Evolutionary conservation across 2,329 filamentous ascomycete genomes (phyloP).

Genomic region (Stagonosporopsis cucurbitacearum): DNA sequence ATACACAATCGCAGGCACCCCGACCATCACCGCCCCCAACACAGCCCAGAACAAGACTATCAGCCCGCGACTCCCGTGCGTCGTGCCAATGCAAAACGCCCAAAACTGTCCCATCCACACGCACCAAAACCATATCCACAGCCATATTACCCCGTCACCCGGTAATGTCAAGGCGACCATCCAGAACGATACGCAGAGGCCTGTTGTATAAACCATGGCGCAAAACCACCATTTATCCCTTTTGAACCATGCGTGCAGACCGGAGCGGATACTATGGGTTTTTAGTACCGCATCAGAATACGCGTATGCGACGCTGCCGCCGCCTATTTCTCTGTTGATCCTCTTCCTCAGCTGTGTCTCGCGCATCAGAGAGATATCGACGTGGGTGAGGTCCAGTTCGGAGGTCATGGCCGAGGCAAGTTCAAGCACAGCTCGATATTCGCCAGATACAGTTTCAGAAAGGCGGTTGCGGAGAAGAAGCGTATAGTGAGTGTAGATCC

Average conservation of each 20-base stretch:
- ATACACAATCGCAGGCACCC: no score
- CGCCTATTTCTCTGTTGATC: background rate
- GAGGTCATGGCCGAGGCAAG: conserved; percentile 20
- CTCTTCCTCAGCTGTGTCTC: background rate
- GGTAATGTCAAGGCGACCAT: background rate
- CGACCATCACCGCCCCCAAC: no score
- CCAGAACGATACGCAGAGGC: background rate
- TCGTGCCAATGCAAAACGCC: background rate
- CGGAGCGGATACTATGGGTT: background rate
- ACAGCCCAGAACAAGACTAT: background rate
- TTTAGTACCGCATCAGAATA: background rate
- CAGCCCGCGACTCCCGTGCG: background rate
- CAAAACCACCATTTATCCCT: background rate
- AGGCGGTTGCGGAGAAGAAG: background rate
- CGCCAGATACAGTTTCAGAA: conserved; percentile 5
- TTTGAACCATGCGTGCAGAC: background rate
- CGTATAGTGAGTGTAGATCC: conserved; percentile 15
- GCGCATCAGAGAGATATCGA: background rate
- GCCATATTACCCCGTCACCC: background rate
- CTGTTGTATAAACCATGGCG: background rate
- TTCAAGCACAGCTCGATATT: conserved; percentile 21
- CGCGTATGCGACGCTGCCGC: background rate
- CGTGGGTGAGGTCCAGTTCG: conserved; percentile 6
- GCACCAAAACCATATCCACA: background rate
- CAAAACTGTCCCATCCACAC: background rate